phyloP scores from a whole-genome alignment of 2,329 filamentous ascomycete species.

The Geosmithia flava region DNA sequence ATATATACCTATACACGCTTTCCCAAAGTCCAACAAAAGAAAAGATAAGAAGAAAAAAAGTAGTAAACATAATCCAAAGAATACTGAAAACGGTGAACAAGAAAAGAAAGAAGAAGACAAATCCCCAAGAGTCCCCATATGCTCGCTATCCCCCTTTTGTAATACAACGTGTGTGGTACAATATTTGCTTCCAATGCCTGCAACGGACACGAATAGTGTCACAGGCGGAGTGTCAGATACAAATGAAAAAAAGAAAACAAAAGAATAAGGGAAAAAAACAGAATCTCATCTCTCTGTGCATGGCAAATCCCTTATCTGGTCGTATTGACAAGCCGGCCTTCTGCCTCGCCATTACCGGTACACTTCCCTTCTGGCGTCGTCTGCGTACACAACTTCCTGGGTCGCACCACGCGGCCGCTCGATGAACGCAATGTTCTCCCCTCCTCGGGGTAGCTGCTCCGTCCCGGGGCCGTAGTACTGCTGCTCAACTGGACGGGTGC shows the following conservation, averaged over 20 bases:
- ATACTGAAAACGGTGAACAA: too few relatives aligned
- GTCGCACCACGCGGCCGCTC: slow-evolving; percentile 27
- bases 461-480: slow-evolving; percentile 15
- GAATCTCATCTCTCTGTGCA: neutral
- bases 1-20: too few relatives aligned
- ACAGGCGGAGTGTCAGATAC: neutral
- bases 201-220: neutral
- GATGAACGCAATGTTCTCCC: slow-evolving; percentile 28
- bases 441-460: slow-evolving; percentile 12
- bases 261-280: neutral
- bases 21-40: too few relatives aligned
- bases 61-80: too few relatives aligned
- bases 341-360: slow-evolving; percentile 14
- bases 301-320: neutral
- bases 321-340: neutral
- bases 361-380: slow-evolving; percentile 22
- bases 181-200: too few relatives aligned
- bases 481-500: slow-evolving; percentile 8
- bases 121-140: too few relatives aligned
- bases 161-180: neutral
- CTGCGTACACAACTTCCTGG: slow-evolving; percentile 32
- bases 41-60: too few relatives aligned
- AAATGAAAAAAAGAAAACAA: neutral
- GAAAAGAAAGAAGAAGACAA: too few relatives aligned
- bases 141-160: neutral